Percentiles rank a stretch among this genome's conserved stretches.
These are phyloP conservation scores for Rhodotorula sp. DNA, from an alignment of 1,284 basidiomycete species.

Conservation along the genomic window DNA sequence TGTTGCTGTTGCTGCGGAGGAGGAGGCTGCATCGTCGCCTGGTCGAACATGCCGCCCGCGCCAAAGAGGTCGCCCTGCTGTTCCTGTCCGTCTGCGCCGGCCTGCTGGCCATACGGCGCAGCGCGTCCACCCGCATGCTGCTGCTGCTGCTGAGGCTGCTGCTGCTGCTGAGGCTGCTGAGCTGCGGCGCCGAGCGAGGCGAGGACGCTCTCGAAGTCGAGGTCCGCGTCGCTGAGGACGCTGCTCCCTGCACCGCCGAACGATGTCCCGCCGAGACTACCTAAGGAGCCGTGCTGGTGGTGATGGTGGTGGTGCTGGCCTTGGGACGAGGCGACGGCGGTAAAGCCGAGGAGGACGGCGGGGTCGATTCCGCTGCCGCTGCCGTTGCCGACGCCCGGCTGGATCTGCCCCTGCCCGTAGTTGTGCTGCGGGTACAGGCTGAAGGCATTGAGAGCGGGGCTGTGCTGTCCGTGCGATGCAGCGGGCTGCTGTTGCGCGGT, in stretches of 20 bases:
- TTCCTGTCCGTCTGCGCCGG: too few species aligned
- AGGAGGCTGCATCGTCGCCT: neutral
- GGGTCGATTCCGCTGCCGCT: slow-evolving; percentile 22
- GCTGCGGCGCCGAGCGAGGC: slow-evolving; percentile 1
- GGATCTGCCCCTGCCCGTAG: neutral
- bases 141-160: slow-evolving; percentile 1
- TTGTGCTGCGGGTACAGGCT: neutral
- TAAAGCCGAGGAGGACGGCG: slow-evolving; percentile 17
- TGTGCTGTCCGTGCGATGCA: neutral
- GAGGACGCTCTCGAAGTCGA: slow-evolving; percentile 35
- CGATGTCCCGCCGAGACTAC: neutral
- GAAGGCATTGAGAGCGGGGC: neutral
- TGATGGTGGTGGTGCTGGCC: neutral
- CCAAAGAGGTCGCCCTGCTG: slow-evolving; percentile 11
- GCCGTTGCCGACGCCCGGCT: neutral
- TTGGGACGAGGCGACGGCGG: neutral
- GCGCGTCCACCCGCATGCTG: neutral
- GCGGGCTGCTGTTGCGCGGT: neutral
- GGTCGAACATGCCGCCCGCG: neutral
- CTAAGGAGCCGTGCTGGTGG: neutral
- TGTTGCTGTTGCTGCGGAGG: too few species aligned
- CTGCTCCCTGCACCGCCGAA: neutral
- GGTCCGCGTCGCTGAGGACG: slow-evolving; percentile 29
- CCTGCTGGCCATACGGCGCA: neutral
- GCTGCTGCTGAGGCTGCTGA: slow-evolving; percentile 11